Percentiles rank a stretch among this genome's conserved stretches.
phyloP scores from a whole-genome alignment of 2,329 filamentous ascomycete species.

The Aspergillus calidoustus region DNA sequence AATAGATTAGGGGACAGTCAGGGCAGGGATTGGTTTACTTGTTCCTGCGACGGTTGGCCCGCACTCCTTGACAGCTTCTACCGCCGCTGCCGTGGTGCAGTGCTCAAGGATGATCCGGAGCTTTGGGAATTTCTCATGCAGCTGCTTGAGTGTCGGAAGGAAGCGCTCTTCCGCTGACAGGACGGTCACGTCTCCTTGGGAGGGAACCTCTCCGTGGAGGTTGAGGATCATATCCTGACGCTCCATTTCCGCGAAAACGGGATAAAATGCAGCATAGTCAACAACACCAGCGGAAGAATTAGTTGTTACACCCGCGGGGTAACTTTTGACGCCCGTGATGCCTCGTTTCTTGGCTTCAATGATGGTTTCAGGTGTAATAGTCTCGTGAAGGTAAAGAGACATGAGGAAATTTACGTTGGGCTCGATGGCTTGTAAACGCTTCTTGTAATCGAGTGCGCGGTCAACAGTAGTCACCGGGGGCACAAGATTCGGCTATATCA shows the following conservation, averaged over 20 bases:
- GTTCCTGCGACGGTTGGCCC: slow-evolving; percentile 71
- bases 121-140: slow-evolving; percentile 75
- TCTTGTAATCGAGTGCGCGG: slow-evolving; percentile 69
- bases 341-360: slow-evolving; percentile 73
- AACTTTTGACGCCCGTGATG: slow-evolving; percentile 66
- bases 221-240: slow-evolving; percentile 81
- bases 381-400: slow-evolving; percentile 71
- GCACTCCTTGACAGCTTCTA: slow-evolving; percentile 76
- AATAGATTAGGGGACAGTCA: slow-evolving; percentile 34
- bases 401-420: slow-evolving; percentile 71
- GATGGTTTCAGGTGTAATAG: slow-evolving; percentile 71
- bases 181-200: slow-evolving; percentile 53
- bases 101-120: slow-evolving; percentile 70
- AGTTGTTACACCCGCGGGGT: slow-evolving; percentile 57
- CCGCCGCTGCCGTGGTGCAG: slow-evolving; percentile 81
- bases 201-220: slow-evolving; percentile 75
- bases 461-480: slow-evolving; percentile 66
- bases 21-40: slow-evolving; percentile 7
- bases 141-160: slow-evolving; percentile 74
- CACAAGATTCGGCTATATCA: slow-evolving; percentile 64
- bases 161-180: slow-evolving; percentile 77
- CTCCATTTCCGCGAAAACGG: slow-evolving; percentile 88
- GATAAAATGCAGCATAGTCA: slow-evolving; percentile 50
- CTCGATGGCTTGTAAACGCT: slow-evolving; percentile 63
- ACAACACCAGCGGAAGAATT: slow-evolving; percentile 59